Evolutionary conservation across 2,329 filamentous ascomycete species (phyloP), one percentile per base, ranked within the genome.

Genomic region (Leptoxyphium fumago): DNA sequence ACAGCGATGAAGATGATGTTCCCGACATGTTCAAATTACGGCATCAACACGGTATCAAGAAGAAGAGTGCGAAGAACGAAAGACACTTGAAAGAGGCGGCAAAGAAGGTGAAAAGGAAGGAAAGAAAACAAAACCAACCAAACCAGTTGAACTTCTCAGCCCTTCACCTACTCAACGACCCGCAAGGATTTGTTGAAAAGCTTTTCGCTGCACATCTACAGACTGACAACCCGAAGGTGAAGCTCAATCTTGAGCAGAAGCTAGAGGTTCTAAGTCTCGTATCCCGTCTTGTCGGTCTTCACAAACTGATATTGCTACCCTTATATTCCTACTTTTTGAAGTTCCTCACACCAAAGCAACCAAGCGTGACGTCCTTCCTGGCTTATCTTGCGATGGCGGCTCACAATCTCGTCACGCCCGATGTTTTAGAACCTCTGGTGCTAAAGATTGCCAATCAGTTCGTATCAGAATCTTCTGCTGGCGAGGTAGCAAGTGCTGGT

Each of bases 361-460:
- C 82, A 28, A 86, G 79, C 1, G 91, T 96, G 52, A 96, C 91
- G 0, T 87, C 86, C 0, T 94, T 96, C 64, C 70, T 98, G 45
- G 91, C 91, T 10, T 94, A 82, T 10, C 73, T 96, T 45, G 91
- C 91, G 0, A 91, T 96, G 67, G 84, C 84, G 2, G 87, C 86
- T 7, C 91, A 98, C 61, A 83, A 80, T 50, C 73, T 94, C 32
- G 88, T 98, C 0, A 91, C 91, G 0, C 89, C 89, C 0, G 91
- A 98, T 69, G 83, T 80, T 0, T 71, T 98, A 10, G 88, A 96
- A 61, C 89, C 91, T 0, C 68, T 96, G 4, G 71, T 98, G 2
- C 81, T 86, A 61, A 96, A 95, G 67, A 96, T 98, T 55, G 89
- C 91, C 29, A 95, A 96, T 58, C 91, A 98, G 61, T 98, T 98